Evolutionary conservation across 371 early-diverging fungal genomes (phyloP).

Genomic region (Zychaea mexicana): DNA sequence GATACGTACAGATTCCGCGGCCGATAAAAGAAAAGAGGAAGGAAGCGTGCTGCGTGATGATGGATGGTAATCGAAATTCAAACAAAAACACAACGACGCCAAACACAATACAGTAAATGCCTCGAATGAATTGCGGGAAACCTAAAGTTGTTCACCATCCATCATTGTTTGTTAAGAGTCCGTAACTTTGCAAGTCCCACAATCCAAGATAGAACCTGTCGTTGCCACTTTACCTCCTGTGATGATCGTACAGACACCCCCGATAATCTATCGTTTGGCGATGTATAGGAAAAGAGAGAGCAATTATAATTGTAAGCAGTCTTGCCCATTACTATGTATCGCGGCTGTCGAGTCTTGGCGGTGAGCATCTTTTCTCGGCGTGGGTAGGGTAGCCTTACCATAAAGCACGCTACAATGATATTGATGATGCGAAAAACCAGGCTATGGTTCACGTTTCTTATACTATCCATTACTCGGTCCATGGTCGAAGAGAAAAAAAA

Average conservation of each 20-base stretch:
- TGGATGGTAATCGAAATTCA: conserved; percentile 40
- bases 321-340: too few species aligned
- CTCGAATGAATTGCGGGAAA: conserved; percentile 47
- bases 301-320: too few species aligned
- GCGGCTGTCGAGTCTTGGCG: conserved; percentile 14
- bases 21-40: conserved; percentile 25
- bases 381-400: conserved; percentile 26
- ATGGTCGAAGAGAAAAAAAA: neutral
- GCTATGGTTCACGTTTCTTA: conserved; percentile 13
- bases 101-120: conserved; percentile 45
- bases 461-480: conserved; percentile 6
- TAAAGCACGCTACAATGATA: conserved; percentile 35
- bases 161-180: too few species aligned
- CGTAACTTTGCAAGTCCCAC: too few species aligned
- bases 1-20: conserved; percentile 24
- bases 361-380: conserved; percentile 13
- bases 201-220: too few species aligned
- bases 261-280: conserved; percentile 26
- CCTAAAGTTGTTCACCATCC: conserved; percentile 21
- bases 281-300: too few species aligned
- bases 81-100: conserved; percentile 43
- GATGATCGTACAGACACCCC: conserved; percentile 26
- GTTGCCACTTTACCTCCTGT: conserved; percentile 4
- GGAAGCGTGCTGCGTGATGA: conserved; percentile 28
- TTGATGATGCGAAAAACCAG: conserved; percentile 34